Evolutionary conservation across 2,329 filamentous ascomycete species (phyloP).

Genomic region (Stachybotrys echinatus): DNA sequence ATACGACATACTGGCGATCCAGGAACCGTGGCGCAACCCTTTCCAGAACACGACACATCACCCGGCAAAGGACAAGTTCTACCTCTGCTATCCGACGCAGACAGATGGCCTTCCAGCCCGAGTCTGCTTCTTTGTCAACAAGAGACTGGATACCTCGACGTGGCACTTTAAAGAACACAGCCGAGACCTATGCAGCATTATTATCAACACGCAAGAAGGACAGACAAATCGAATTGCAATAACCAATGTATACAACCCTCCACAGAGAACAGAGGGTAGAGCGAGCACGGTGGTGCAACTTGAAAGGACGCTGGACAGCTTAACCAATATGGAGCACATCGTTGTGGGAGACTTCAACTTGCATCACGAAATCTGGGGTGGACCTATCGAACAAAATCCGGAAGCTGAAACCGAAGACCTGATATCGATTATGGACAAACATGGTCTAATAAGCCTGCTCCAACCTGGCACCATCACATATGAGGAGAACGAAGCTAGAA

Average conservation of each 20-base stretch:
- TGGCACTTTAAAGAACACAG: conserved; percentile 2
- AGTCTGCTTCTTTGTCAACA: conserved; percentile 5
- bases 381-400: background rate
- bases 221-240: background rate
- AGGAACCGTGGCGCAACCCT: conserved; percentile 2
- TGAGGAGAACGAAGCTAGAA: conserved; percentile 1
- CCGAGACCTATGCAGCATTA: conserved; percentile 1
- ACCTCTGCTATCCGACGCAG: background rate
- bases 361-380: conserved; percentile 1
- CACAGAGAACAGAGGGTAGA: background rate
- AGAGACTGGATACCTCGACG: conserved; percentile 2
- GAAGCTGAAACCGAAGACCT: conserved; percentile 2
- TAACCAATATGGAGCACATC: conserved; percentile 1
- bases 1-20: conserved; percentile 4
- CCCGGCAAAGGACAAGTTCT: conserved; percentile 1
- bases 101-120: conserved; percentile 1
- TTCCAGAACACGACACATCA: conserved; percentile 4
- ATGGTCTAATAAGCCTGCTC: conserved; percentile 1
- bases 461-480: conserved; percentile 1
- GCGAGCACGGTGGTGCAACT: background rate
- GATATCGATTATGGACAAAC: conserved; percentile 1
- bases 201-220: conserved; percentile 1
- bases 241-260: conserved; percentile 3
- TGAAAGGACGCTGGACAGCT: background rate
- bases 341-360: conserved; percentile 4